Conservation (phyloP, 1,139 yeast genomes). For the Pichia inconspicua region DNA sequence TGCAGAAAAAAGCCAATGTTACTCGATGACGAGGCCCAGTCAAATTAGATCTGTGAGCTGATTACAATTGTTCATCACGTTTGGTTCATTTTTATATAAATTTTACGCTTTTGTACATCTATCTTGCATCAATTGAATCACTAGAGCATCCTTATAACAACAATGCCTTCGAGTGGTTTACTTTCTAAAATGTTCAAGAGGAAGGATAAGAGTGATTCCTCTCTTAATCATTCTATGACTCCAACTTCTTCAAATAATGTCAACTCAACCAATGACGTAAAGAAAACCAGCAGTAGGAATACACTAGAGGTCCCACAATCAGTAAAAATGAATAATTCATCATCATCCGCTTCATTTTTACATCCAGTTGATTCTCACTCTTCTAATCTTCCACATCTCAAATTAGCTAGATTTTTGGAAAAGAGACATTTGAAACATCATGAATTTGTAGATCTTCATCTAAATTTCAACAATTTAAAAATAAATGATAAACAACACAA, state of each 20-base stretch:
- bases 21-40: too few relatives aligned
- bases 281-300: background rate
- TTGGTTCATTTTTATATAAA: background rate
- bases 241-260: background rate
- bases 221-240: background rate
- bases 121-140: background rate
- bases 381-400: conserved; percentile 11
- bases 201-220: background rate
- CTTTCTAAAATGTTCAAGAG: background rate
- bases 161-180: background rate
- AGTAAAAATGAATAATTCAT: conserved; percentile 1
- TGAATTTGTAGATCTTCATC: conserved; percentile 1
- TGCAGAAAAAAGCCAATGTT: too few relatives aligned
- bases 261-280: background rate
- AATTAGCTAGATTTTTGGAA: conserved; percentile 15
- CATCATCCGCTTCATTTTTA: conserved; percentile 9
- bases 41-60: too few relatives aligned
- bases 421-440: conserved; percentile 12
- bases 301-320: background rate
- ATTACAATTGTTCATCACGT: too few relatives aligned
- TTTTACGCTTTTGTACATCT: background rate
- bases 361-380: conserved; percentile 12
- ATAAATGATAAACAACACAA: background rate
- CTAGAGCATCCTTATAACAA: background rate
- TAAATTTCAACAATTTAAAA: background rate